Evolutionary conservation across 202 grass and related monocot genomes (phyloP).

Genomic region (Dendrocalamus latiflorus): DNA sequence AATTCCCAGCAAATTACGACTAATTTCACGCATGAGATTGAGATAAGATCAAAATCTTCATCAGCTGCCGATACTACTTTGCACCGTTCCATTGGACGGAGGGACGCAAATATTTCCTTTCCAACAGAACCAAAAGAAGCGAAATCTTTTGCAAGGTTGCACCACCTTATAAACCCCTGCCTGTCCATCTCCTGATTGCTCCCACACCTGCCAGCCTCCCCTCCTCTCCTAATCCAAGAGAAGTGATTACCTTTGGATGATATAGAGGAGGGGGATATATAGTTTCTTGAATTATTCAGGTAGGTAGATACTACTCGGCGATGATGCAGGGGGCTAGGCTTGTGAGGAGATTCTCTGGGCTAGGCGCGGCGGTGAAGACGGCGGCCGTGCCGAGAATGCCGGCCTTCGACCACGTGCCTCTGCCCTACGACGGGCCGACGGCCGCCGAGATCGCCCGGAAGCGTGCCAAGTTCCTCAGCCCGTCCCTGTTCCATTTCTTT

Average conservation of each 20-base stretch:
- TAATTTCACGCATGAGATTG: neutral
- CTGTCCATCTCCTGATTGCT: neutral
- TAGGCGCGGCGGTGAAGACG: conserved; percentile 20
- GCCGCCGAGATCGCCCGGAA: conserved; percentile 62
- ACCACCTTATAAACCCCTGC: conserved; percentile 11
- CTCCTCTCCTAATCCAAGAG: neutral
- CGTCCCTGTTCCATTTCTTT: conserved; percentile 75
- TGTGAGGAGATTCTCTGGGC: conserved; percentile 38
- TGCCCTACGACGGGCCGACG: conserved; percentile 58
- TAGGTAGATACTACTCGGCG: neutral
- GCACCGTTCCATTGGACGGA: neutral
- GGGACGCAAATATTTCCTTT: neutral
- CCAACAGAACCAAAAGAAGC: neutral
- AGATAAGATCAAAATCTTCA: neutral
- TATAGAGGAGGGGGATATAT: neutral
- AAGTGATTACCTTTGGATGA: neutral
- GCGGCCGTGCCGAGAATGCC: conserved; percentile 51
- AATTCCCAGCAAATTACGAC: neutral
- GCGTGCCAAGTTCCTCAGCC: conserved; percentile 83
- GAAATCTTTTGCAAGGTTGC: neutral
- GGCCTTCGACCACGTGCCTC: conserved; percentile 57
- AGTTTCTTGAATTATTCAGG: neutral
- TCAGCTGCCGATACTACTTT: neutral
- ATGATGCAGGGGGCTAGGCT: conserved; percentile 42
- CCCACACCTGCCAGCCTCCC: neutral